phyloP scores from a whole-genome alignment of 1,284 basidiomycete species.

The Gastroboletus turbinatus region DNA sequence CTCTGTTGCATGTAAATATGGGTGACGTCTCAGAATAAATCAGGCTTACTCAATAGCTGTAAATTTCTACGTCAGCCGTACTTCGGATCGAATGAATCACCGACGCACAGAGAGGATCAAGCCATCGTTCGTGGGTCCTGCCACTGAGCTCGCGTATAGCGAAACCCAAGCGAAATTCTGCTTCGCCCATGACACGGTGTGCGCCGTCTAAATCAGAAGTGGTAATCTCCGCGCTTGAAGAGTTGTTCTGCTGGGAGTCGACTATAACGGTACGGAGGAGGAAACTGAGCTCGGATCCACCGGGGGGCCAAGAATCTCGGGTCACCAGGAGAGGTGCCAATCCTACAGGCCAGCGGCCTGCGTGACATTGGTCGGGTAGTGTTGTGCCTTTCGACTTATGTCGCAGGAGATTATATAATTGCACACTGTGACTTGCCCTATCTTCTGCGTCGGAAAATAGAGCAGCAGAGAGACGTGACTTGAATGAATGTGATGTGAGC shows the following conservation, averaged over 20 bases:
- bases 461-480: conserved; percentile 57
- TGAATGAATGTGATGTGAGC: conserved; percentile 64
- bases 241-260: conserved; percentile 56
- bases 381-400: conserved; percentile 28
- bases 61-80: conserved; percentile 8
- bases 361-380: conserved; percentile 6
- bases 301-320: conserved; percentile 79
- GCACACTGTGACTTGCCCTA: conserved; percentile 38
- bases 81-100: not conserved
- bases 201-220: conserved; percentile 20
- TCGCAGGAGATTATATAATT: conserved; percentile 38
- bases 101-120: conserved; percentile 72
- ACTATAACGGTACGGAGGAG: conserved; percentile 78
- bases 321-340: conserved; percentile 70
- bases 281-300: conserved; percentile 79
- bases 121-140: conserved; percentile 68
- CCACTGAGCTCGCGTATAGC: conserved; percentile 73
- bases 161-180: conserved; percentile 79
- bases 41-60: conserved; percentile 29
- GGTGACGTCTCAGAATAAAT: conserved; percentile 51
- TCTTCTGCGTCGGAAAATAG: conserved; percentile 68
- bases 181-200: conserved; percentile 52
- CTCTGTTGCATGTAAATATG: conserved; percentile 48
- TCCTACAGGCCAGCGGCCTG: conserved; percentile 64
- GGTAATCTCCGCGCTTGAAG: conserved; percentile 1